phyloP scores from a whole-genome alignment of 1,139 yeast species.

The Candida labiduridarum region DNA sequence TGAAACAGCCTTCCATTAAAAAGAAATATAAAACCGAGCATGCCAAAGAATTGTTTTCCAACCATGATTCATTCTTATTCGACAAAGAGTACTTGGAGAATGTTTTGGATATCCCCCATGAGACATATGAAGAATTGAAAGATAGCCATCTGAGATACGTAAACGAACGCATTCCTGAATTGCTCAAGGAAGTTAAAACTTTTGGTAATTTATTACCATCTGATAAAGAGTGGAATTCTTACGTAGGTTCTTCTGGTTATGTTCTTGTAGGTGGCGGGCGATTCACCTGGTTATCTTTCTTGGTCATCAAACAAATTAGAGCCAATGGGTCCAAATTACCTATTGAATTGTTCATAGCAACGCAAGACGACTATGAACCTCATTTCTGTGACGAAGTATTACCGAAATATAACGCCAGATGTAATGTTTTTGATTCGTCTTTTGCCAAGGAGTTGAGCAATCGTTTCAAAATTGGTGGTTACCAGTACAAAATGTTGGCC shows the following conservation, averaged over 20 bases:
- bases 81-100: constrained; percentile 42
- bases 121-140: constrained; percentile 32
- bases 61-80: constrained; percentile 30
- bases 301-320: constrained; percentile 46
- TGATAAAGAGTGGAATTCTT: constrained; percentile 40
- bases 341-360: constrained; percentile 55
- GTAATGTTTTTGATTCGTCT: constrained; percentile 48
- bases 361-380: constrained; percentile 47
- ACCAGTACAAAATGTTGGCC: constrained; percentile 66
- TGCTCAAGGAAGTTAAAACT: constrained; percentile 36
- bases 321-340: constrained; percentile 43
- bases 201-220: constrained; percentile 39
- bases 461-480: constrained; percentile 51
- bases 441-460: constrained; percentile 26
- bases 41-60: constrained; percentile 35
- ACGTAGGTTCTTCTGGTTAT: constrained; percentile 40
- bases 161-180: constrained; percentile 30
- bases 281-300: constrained; percentile 47
- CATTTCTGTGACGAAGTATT: constrained; percentile 55
- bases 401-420: constrained; percentile 55
- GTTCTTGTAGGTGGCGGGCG: constrained; percentile 49
- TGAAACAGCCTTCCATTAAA: constrained; percentile 35
- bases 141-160: constrained; percentile 36
- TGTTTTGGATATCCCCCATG: constrained; percentile 40
- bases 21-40: constrained; percentile 33